Conservation (phyloP, 805 yeast genomes). For the Candida tibetensis region DNA sequence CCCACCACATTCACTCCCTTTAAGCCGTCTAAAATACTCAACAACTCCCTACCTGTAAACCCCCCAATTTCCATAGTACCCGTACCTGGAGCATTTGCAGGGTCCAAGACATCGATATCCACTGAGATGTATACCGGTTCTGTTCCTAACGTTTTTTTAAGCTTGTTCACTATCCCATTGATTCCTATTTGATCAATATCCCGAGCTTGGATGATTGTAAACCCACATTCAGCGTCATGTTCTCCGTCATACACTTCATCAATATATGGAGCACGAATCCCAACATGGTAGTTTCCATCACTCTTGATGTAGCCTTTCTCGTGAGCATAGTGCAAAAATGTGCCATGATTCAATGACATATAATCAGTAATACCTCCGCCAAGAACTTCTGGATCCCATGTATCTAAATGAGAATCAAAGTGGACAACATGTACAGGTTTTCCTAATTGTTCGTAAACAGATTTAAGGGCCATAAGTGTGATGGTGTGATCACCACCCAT, state of each 20-base stretch:
- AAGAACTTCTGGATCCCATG: constrained; percentile 61
- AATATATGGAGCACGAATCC: constrained; percentile 62
- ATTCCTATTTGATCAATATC: constrained; percentile 45
- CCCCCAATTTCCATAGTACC: constrained; percentile 83
- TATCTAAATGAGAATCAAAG: constrained; percentile 68
- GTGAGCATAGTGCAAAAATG: constrained; percentile 66
- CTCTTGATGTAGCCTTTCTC: constrained; percentile 58
- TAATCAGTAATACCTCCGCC: constrained; percentile 64
- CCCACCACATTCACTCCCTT: constrained; percentile 64
- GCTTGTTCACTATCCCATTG: constrained; percentile 32
- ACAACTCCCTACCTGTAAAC: constrained; percentile 58
- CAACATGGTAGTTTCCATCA: constrained; percentile 56
- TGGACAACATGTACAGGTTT: constrained; percentile 50
- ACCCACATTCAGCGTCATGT: constrained; percentile 54
- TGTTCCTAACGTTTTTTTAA: constrained; percentile 35
- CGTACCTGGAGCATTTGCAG: constrained; percentile 72
- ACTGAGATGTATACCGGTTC: constrained; percentile 45
- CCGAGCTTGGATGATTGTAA: constrained; percentile 42
- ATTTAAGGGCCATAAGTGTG: constrained; percentile 48
- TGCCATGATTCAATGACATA: constrained; percentile 63
- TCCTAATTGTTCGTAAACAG: constrained; percentile 49
- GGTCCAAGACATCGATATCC: constrained; percentile 67
- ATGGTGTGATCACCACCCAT: constrained; percentile 65
- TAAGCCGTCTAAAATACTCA: constrained; percentile 55
- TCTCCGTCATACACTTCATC: constrained; percentile 31